Base-by-base conservation (phyloP, 2,329 filamentous ascomycete species). In the Sporothrix pallida region DNA sequence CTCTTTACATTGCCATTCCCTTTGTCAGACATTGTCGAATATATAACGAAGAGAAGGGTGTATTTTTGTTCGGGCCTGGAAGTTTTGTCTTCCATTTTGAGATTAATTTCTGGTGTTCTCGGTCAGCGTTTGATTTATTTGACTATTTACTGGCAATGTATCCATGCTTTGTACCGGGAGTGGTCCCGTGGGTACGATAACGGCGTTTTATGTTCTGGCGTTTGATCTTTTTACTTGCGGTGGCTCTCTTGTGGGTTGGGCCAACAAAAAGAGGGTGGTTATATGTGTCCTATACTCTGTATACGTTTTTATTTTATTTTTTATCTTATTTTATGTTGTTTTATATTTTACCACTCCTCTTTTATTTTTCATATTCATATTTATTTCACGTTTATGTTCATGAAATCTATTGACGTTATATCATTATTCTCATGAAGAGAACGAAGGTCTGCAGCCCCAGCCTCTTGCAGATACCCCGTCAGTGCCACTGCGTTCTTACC, bases 81-180 rank as follows among this genome's bases (percentile, higher is more conserved):
- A 20, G 62, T 44, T 23, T 13, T 54, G 20, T 56, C 20, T 58
- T 26, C 7, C 5, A 58, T 31, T 60, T 31, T 26, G 7, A 52
- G 26, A 23, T 26, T 42, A 54, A 26, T 20, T 44, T 26, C 48
- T n/a, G 26, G 65, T 52, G 46, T 52, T 52, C 37, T 5, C 17
- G 62, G 42, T 17, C n/a, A 48, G 50, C 67, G 50, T 70, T 70
- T 70, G 44, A 48, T 48, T 67, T 52, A n/a, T 26, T 70, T 42
- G 26, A 44, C 42, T 23, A 31, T 8, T 46, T 44, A 42, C 60
- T 56, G 10, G 52, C 8, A 17, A 56, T 23, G 20, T 56, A 23
- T 56, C 9, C n/a, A 23, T 23, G 2, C n/a, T 56, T 23, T 37
- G 4, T 23, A 56, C 10, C 9, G 52, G 20, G 52, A 23, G 20